Percentiles rank a stretch among this genome's conserved stretches.
These are phyloP conservation scores for Aphanomyces euteiches DNA, from an alignment of 352 stramenopile genomes.

Conservation along the genomic window DNA sequence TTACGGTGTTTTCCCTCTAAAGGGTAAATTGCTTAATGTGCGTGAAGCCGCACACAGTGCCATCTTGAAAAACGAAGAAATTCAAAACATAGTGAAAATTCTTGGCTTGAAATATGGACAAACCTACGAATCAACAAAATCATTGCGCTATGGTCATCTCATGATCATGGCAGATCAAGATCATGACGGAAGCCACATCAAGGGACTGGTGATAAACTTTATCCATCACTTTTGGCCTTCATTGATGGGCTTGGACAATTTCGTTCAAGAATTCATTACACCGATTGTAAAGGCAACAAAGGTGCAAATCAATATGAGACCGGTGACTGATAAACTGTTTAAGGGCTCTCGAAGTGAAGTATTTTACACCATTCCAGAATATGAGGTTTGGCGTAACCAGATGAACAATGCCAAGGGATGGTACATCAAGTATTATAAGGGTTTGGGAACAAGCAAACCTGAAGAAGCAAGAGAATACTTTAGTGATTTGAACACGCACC, in stretches of 20 bases:
- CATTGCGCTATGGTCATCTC: conserved; percentile 98
- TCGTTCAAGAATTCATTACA: conserved; percentile 99
- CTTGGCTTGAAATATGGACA: conserved; percentile 96
- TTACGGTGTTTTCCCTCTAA: conserved; percentile 99
- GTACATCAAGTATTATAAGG: conserved; percentile 99
- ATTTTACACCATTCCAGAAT: conserved; percentile 98
- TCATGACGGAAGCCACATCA: conserved; percentile 98
- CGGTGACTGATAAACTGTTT: not conserved
- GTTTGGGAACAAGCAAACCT: conserved; percentile 97
- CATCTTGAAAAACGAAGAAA: conserved; percentile 93
- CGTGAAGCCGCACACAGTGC: conserved; percentile 76
- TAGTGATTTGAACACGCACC: conserved; percentile 88
- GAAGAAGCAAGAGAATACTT: conserved; percentile 98
- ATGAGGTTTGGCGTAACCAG: conserved; percentile 88
- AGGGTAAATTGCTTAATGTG: conserved; percentile 93
- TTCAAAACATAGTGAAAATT: conserved; percentile 96
- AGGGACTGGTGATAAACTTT: conserved; percentile 98
- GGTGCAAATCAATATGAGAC: conserved; percentile 10
- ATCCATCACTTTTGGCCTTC: conserved; percentile 98
- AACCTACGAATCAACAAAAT: conserved; percentile 90
- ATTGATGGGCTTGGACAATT: conserved; percentile 91
- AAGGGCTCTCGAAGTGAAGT: conserved; percentile 64
- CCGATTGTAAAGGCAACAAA: conserved; percentile 97
- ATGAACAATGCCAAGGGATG: conserved; percentile 90
- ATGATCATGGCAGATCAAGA: conserved; percentile 99